Base-by-base conservation (phyloP, 768 basidiomycete genomes). In the Lactifluus pinguis region DNA sequence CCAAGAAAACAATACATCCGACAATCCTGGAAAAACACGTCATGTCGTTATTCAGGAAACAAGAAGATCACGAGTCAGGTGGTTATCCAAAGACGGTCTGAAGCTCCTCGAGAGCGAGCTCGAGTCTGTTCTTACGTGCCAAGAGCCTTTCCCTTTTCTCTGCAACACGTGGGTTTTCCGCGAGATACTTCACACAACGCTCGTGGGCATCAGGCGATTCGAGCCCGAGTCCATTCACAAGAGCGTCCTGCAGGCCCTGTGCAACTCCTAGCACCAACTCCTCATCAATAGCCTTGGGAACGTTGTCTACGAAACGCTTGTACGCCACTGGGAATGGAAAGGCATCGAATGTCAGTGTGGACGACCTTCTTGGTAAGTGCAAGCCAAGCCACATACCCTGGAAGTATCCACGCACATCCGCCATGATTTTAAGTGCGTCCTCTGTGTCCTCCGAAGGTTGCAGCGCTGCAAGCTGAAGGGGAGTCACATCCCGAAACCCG, bases 381-480 rank as follows among this genome's bases (percentile, higher is more conserved):
- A 17, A 38, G 57, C 45, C 60, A 32, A 53, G 25, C 11, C 34
- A 64, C 66, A 8, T 66, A 86, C 88, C 87, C 76, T 88, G 84
- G 69, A 88, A 89, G 64, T 89, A 88, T 0, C 83, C 86, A 5
- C 85, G 76, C 1, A 87, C 84, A 57, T 83, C 79, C 0, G 85
- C 84, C 85, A 89, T 88, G 66, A 89, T 85, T 4, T 71, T 65
- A 17, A 89, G 65, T 0, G 84, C 83, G 0, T 79, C 76, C 41
- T 83, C 83, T 75, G 76, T 78, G 2, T 72, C 72, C 60, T 86
- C 83, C 0, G 74, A 59, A 0, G 80, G 77, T 3, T 83, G 73
- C 0, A 87, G 66, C 65, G 76, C 82, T 0, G 76, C 64, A 0
- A 87, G 63, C 55, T 84, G 80, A 3, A 71, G 70, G 0, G 76